These are phyloP conservation scores for Cryomyces antarcticus DNA, from an alignment of 495 filamentous ascomycete genomes.

Conservation along the genomic window DNA sequence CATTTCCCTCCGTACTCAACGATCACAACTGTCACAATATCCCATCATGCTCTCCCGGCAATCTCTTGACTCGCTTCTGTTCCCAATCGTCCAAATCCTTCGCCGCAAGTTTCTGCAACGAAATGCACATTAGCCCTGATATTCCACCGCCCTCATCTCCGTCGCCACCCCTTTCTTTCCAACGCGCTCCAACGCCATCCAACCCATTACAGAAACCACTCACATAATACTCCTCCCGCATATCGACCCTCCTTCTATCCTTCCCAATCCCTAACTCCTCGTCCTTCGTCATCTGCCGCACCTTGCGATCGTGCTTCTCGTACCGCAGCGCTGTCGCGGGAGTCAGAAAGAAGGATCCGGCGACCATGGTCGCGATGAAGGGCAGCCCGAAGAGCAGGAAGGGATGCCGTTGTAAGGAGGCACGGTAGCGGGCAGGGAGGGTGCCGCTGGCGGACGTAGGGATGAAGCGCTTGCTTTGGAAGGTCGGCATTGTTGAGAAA, in stretches of 20 bases:
- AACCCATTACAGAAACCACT: slow-evolving; percentile 16
- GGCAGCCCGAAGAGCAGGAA: slow-evolving; percentile 93
- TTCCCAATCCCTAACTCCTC: slow-evolving; percentile 67
- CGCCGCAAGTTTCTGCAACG: slow-evolving; percentile 51
- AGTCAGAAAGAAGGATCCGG: slow-evolving; percentile 81
- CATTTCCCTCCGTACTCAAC: not conserved
- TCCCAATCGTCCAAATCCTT: slow-evolving; percentile 96
- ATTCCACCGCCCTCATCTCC: not conserved
- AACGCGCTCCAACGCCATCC: not conserved
- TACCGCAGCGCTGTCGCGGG: slow-evolving; percentile 86
- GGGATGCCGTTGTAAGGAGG: slow-evolving; percentile 45
- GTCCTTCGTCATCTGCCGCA: slow-evolving; percentile 58
- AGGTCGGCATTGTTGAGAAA: slow-evolving; percentile 58
- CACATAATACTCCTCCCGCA: slow-evolving; percentile 89
- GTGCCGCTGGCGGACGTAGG: slow-evolving; percentile 31
- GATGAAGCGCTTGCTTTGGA: slow-evolving; percentile 53
- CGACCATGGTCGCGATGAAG: slow-evolving; percentile 82
- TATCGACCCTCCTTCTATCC: slow-evolving; percentile 48
- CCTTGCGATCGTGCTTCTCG: slow-evolving; percentile 75
- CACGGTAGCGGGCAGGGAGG: slow-evolving; percentile 60
- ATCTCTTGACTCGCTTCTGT: slow-evolving; percentile 72
- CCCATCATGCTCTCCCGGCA: slow-evolving; percentile 78
- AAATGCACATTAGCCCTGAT: not conserved
- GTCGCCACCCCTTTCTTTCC: not conserved
- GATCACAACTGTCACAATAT: slow-evolving; percentile 38